Conservation (phyloP, 2,329 filamentous ascomycete species). For the Fusarium zealandicum region DNA sequence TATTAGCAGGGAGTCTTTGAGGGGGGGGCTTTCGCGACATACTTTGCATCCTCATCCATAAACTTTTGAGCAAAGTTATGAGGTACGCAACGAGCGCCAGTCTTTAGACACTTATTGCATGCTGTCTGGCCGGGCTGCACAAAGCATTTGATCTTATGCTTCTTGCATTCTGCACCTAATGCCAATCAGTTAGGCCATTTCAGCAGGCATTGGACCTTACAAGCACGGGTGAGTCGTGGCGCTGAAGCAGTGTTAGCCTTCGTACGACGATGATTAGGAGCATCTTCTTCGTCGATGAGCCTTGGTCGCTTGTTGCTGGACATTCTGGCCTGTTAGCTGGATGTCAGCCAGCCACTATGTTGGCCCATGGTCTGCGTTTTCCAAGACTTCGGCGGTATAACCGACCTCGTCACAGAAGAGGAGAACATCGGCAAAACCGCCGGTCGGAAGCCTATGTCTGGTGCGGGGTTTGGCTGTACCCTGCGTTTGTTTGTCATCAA, state of each 20-base stretch:
- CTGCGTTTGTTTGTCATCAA: too few species aligned
- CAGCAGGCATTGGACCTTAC: background rate
- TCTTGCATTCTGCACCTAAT: background rate
- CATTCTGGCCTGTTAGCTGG: background rate
- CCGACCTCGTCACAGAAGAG: background rate
- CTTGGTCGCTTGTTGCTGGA: background rate
- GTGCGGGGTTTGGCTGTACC: background rate
- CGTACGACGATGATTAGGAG: background rate
- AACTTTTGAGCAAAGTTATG: slow-evolving; percentile 4
- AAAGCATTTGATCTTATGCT: slow-evolving; percentile 3
- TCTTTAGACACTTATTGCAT: slow-evolving; percentile 3
- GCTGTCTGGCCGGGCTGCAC: background rate
- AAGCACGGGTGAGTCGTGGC: background rate
- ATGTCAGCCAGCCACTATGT: background rate
- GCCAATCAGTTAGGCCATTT: background rate
- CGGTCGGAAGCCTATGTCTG: background rate
- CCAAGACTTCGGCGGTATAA: background rate
- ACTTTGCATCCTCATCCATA: slow-evolving; percentile 1
- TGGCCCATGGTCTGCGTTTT: background rate
- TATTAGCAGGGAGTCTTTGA: background rate
- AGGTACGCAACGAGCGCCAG: background rate
- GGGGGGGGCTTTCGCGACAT: background rate
- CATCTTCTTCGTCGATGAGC: background rate
- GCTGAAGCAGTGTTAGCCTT: background rate
- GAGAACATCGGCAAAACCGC: background rate